Base-by-base conservation (phyloP, 306 rosid genomes). In the Luffa aegyptiaca region DNA sequence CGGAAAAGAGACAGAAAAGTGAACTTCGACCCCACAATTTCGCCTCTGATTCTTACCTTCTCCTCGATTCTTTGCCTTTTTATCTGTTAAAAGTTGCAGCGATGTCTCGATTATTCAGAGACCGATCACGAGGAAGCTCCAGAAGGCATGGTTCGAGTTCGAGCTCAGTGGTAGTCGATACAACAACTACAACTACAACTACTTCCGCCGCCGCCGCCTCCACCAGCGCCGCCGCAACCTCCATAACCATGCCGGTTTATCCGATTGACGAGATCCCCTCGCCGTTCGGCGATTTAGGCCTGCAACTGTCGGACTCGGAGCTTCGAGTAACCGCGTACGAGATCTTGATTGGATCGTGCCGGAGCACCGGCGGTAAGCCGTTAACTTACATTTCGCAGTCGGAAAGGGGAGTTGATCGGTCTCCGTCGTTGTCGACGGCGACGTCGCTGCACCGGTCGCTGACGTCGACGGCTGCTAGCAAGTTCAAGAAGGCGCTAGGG, bases 241-340 rank as follows among this genome's bases (percentile, higher is more conserved):
- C 76, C 20, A 49, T 73, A 73, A 52, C 82, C 86, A 88, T 92
- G 97, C 93, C 97, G 11, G 75, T 86, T 16, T 79, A 86, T 75
- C 87, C 91, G 71, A 81, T 79, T 14, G 85, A 82, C n/a, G 93
- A 85, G 68, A 85, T 92, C 49, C 86, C 91, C 2, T 84, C 88
- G 17, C 97, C 97, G 14, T 95, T 92, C 51, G 95, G 87, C 1
- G 90, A 88, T 57, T 66, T 78, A 72, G 85, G 81, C 44, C 37
- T 84, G 8, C 55, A 45, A 74, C 71, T 92, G 0, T 42, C 92
- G 3, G 90, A 89, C n/a, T 86, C 93, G 84, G 97, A 95, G 77
- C 92, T 92, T 84, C 92, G 97, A n/a, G 90, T 92, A 75, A 90
- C 96, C 5, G 93, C 97, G 0, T 95, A 95, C 83, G 97, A 95